Percentiles rank a stretch among this genome's conserved stretches.
These are phyloP conservation scores for Amphichorda felina DNA, from an alignment of 2,329 filamentous ascomycete genomes.

Conservation along the genomic window DNA sequence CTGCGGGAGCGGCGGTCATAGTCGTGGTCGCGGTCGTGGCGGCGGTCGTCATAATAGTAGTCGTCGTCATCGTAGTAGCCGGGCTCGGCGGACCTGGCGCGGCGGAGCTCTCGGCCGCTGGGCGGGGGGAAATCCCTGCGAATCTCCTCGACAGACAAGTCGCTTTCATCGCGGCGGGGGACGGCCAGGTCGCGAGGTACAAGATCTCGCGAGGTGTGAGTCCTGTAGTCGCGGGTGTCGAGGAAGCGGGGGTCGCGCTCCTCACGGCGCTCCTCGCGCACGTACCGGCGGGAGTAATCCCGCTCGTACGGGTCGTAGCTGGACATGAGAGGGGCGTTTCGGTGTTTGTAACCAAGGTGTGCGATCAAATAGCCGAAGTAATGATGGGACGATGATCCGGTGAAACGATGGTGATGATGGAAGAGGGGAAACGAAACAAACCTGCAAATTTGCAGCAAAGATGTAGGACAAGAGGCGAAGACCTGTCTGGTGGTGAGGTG, in stretches of 20 bases:
- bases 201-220: constrained; percentile 37
- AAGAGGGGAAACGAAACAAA: too few species aligned
- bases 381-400: not conserved
- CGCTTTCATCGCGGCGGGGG: constrained; percentile 58
- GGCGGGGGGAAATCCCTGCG: constrained; percentile 74
- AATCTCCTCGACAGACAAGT: constrained; percentile 68
- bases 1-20: constrained; percentile 37
- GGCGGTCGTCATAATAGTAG: constrained; percentile 29
- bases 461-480: too few species aligned
- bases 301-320: constrained; percentile 44
- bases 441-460: too few species aligned
- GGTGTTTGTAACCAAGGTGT: too few species aligned
- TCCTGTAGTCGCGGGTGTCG: constrained; percentile 37
- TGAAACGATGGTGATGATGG: too few species aligned
- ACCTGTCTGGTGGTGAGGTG: too few species aligned
- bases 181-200: constrained; percentile 23
- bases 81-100: constrained; percentile 52
- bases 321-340: constrained; percentile 16
- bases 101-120: constrained; percentile 36
- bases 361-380: constrained; percentile 1
- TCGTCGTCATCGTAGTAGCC: constrained; percentile 38
- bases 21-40: constrained; percentile 29
- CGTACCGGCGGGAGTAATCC: constrained; percentile 37
- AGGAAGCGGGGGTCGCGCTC: constrained; percentile 40
- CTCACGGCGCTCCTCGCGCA: constrained; percentile 40